These are phyloP conservation scores for Harringtonia lauricola DNA, from an alignment of 2,329 filamentous ascomycete species.

Conservation along the genomic window DNA sequence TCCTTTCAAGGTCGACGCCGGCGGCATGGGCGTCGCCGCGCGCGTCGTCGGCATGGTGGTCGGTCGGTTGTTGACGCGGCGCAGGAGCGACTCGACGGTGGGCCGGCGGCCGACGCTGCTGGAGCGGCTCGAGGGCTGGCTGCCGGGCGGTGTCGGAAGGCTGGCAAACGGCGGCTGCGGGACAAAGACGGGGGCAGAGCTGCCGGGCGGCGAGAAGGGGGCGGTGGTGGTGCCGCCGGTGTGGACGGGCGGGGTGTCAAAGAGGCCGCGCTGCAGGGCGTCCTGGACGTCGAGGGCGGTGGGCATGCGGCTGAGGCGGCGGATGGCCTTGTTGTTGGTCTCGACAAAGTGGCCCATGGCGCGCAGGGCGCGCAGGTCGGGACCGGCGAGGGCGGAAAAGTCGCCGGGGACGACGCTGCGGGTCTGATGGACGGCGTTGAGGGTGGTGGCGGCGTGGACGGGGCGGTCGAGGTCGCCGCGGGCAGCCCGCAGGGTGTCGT, in stretches of 20 bases:
- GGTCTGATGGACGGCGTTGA: constrained; percentile 5
- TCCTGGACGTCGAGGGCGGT: not conserved
- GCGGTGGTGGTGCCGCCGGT: not conserved
- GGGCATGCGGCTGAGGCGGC: constrained; percentile 29
- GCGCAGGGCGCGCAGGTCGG: constrained; percentile 28
- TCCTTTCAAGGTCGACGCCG: not conserved
- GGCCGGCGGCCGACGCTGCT: not conserved
- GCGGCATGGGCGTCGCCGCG: not conserved
- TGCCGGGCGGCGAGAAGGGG: not conserved
- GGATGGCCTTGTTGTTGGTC: constrained; percentile 30
- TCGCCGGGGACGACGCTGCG: not conserved
- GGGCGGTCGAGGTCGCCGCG: constrained; percentile 4
- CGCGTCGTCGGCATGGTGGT: not conserved
- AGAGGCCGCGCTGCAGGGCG: not conserved
- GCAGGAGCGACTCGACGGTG: not conserved
- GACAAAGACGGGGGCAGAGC: too few species aligned
- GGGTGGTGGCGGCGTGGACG: constrained; percentile 12
- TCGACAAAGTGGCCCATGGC: constrained; percentile 34
- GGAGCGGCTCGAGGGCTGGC: not conserved
- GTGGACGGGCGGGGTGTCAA: constrained; percentile 2
- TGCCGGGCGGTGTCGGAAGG: not conserved
- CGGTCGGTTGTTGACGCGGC: not conserved
- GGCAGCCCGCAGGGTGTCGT: constrained; percentile 19
- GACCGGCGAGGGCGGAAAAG: constrained; percentile 12
- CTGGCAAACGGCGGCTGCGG: constrained; percentile 7